phyloP scores from a whole-genome alignment of 352 stramenopile genomes.

The Globisporangium paddicum region DNA sequence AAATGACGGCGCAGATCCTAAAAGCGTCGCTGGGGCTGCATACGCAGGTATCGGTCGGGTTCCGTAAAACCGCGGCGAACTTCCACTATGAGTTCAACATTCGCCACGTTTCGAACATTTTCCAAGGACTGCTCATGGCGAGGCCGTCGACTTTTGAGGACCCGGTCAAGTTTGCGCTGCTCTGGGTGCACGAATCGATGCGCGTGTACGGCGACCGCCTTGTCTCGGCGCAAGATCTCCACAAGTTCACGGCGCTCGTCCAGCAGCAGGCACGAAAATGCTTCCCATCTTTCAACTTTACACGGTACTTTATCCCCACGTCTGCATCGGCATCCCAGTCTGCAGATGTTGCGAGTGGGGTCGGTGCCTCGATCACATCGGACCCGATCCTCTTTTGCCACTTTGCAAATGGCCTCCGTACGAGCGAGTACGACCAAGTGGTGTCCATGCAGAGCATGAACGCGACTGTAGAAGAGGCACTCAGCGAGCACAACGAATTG shows the following conservation, averaged over 20 bases:
- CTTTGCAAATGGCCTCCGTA: conserved; percentile 82
- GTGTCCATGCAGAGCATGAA: conserved; percentile 60
- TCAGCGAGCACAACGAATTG: conserved; percentile 92
- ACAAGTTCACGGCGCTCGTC: conserved; percentile 84
- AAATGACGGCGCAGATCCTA: conserved; percentile 79
- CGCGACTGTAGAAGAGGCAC: conserved; percentile 79
- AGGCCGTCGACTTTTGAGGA: conserved; percentile 84
- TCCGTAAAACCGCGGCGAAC: conserved; percentile 93
- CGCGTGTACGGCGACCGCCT: conserved; percentile 95
- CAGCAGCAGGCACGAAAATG: conserved; percentile 91
- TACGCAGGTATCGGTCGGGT: conserved; percentile 59
- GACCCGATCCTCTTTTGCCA: conserved; percentile 93
- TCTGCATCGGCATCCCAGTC: conserved; percentile 19
- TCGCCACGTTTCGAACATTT: conserved; percentile 92
- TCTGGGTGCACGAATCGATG: conserved; percentile 96
- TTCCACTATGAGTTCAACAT: conserved; percentile 99
- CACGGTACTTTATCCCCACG: conserved; percentile 79
- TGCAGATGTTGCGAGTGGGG: conserved; percentile 9
- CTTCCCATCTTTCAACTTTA: conserved; percentile 90
- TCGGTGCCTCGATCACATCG: conserved; percentile 16
- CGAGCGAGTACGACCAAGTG: conserved; percentile 93
- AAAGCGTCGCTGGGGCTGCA: conserved; percentile 90
- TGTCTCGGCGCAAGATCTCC: conserved; percentile 70
- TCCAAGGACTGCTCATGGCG: conserved; percentile 92
- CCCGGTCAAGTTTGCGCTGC: conserved; percentile 84